Conservation (phyloP, 129 eudicot species). For the Logfia minima region DNA sequence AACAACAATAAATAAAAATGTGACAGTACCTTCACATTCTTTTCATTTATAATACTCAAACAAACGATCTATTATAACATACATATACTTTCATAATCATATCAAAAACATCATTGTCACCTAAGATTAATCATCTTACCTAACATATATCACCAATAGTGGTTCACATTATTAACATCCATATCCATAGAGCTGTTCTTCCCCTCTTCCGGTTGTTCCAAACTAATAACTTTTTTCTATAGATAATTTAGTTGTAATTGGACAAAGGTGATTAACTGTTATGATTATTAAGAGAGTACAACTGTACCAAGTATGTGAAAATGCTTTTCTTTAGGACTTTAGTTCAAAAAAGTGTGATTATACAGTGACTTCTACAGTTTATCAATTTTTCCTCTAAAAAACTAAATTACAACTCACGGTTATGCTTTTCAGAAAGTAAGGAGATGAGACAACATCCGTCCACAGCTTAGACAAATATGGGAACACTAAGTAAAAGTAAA, state of each 20-base stretch:
- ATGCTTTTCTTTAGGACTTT: not conserved
- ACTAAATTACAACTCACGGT: not conserved
- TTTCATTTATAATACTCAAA: not conserved
- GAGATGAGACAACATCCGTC: constrained; percentile 1
- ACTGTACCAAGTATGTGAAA: not conserved
- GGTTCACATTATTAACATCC: not conserved
- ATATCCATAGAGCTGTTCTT: not conserved
- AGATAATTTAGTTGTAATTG: not conserved
- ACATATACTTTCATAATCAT: constrained; percentile 1
- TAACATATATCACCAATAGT: not conserved
- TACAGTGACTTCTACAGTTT: not conserved
- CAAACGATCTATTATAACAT: not conserved
- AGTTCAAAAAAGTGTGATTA: not conserved
- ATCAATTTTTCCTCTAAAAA: not conserved
- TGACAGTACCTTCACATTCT: not conserved
- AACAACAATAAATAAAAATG: not conserved
- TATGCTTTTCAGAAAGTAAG: not conserved
- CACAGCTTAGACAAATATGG: not conserved
- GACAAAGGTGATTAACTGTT: not conserved
- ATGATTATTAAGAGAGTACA: not conserved
- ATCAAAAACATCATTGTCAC: not conserved
- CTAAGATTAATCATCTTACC: not conserved
- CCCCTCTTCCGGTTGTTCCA: not conserved
- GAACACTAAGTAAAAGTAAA: not conserved
- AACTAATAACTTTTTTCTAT: not conserved